Percentiles rank a stretch among this genome's conserved stretches.
These are phyloP conservation scores for Pseudofabraea citricarpa DNA, from an alignment of 2,329 filamentous ascomycete species.

Conservation along the genomic window DNA sequence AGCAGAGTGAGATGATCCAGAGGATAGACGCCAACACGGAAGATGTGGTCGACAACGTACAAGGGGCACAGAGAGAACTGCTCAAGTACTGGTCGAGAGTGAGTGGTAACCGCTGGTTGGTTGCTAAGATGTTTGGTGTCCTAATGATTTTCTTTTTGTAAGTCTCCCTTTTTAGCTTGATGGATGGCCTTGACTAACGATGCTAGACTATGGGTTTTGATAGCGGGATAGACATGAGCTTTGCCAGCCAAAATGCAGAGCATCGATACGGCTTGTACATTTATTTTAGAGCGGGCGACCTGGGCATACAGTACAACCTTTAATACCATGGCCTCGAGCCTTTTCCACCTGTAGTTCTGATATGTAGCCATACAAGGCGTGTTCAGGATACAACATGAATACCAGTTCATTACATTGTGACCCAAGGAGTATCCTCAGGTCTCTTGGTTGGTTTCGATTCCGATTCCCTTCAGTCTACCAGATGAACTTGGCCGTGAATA, in stretches of 20 bases:
- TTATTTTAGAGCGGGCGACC: background rate
- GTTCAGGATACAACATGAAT: too few species aligned
- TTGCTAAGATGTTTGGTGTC: constrained; percentile 84
- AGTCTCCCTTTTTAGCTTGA: constrained; percentile 24
- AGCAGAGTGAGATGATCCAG: constrained; percentile 97
- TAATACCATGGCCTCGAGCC: background rate
- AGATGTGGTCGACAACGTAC: constrained; percentile 96
- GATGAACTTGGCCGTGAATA: too few species aligned
- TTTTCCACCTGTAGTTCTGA: too few species aligned
- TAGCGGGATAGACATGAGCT: background rate
- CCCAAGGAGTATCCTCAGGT: too few species aligned
- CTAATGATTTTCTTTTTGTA: constrained; percentile 88
- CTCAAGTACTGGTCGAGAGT: constrained; percentile 97
- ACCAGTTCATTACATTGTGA: too few species aligned
- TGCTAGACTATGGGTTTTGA: constrained; percentile 2
- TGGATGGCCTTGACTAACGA: background rate
- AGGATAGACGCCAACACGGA: constrained; percentile 96
- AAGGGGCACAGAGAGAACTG: constrained; percentile 89
- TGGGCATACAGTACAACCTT: background rate
- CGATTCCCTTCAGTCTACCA: too few species aligned
- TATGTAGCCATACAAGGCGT: too few species aligned
- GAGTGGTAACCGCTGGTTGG: constrained; percentile 90
- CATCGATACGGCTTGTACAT: background rate
- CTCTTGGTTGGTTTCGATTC: too few species aligned
- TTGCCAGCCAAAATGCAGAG: too few species aligned